These are phyloP conservation scores for Heritiera fomes DNA, from an alignment of 345 rosid species.

Conservation along the genomic window DNA sequence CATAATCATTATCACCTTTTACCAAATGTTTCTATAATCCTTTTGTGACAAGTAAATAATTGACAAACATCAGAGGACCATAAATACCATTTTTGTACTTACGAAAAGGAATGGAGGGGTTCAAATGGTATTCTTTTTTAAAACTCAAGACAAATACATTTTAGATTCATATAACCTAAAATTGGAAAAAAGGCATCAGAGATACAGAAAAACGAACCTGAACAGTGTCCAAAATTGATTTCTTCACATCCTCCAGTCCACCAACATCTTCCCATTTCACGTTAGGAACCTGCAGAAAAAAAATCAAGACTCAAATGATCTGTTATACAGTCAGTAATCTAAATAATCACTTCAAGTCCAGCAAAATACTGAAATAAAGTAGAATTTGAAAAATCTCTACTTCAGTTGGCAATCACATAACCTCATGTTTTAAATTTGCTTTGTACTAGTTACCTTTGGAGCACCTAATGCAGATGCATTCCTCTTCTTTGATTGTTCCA, in stretches of 20 bases:
- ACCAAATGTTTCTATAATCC: not conserved
- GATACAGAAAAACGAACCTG: constrained; percentile 46
- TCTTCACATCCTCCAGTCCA: constrained; percentile 95
- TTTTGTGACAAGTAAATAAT: not conserved
- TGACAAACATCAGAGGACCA: not conserved
- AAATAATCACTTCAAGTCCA: constrained; percentile 4
- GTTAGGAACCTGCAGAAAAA: constrained; percentile 64
- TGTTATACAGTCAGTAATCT: constrained; percentile 12
- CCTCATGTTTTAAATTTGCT: constrained; percentile 15
- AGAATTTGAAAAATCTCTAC: not conserved
- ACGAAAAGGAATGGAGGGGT: not conserved
- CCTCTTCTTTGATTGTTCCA: constrained; percentile 91
- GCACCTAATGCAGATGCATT: constrained; percentile 93
- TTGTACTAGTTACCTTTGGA: constrained; percentile 66
- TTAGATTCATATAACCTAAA: constrained; percentile 1
- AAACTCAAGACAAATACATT: constrained; percentile 1
- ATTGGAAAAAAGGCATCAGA: constrained; percentile 14
- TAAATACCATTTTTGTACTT: not conserved
- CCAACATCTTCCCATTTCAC: constrained; percentile 99
- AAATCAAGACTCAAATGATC: constrained; percentile 21
- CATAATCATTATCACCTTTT: not conserved
- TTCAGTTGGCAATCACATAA: not conserved
- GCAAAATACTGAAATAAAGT: not conserved
- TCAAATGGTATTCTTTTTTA: not conserved
- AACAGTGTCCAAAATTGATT: constrained; percentile 91